Percentiles rank a stretch among this genome's conserved stretches.
Conservation (phyloP, 192 early-diverging fungal genomes). For the Coemansia sp. region DNA sequence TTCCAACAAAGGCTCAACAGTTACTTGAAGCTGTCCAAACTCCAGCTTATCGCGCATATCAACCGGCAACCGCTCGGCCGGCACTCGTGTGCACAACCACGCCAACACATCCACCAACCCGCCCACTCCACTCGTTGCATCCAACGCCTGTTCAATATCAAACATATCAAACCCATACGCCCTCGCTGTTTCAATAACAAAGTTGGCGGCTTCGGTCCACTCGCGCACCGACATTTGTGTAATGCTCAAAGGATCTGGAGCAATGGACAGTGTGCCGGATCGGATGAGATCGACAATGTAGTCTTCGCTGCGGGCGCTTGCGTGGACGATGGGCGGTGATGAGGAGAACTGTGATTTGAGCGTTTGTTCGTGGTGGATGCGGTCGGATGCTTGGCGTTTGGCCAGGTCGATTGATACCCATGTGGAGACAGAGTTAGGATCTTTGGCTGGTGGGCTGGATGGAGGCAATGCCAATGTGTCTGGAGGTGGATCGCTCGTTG, state of each 20-base stretch:
- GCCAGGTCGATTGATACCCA: slow-evolving; percentile 17
- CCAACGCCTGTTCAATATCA: neutral
- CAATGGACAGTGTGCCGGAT: neutral
- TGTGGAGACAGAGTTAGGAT: neutral
- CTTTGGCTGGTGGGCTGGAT: neutral
- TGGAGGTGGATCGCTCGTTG: neutral
- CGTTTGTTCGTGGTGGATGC: slow-evolving; percentile 14
- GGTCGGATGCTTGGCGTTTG: slow-evolving; percentile 17
- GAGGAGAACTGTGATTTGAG: neutral
- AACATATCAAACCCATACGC: neutral
- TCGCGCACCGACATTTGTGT: neutral
- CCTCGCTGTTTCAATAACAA: neutral
- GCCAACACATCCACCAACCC: slow-evolving; percentile 10
- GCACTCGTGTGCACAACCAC: slow-evolving; percentile 33
- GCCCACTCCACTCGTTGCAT: neutral
- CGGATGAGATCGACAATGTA: neutral
- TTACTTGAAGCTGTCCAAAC: slow-evolving; percentile 2
- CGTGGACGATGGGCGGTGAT: neutral
- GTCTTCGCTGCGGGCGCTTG: neutral
- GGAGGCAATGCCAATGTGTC: neutral
- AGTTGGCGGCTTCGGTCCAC: neutral
- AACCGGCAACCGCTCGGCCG: slow-evolving; percentile 27
- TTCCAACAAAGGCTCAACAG: neutral
- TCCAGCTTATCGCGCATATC: slow-evolving; percentile 46
- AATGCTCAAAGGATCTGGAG: neutral